Evolutionary conservation across 2,329 filamentous ascomycete genomes (phyloP), one percentile per base, ranked within the genome.

Genomic region (Paradendryphiella salina): DNA sequence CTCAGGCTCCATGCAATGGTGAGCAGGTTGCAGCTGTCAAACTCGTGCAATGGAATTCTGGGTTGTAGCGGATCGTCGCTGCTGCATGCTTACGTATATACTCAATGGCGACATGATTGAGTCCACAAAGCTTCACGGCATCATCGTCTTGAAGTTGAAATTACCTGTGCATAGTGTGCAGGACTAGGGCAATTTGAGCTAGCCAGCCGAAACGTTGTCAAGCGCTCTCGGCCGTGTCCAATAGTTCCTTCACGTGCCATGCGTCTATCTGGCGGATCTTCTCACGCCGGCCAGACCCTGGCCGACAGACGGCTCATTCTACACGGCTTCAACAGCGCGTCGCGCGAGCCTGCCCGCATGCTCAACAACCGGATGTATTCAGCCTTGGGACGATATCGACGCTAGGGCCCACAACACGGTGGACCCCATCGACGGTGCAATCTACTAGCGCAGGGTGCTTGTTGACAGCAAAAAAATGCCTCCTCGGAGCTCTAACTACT

Each of bases 161-260:
- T 56, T 58, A 52, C 54, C 44, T 52, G 51, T 51, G 43, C 39
- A 42, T 44, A 29, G 33, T 40, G 43, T 42, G 38, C 34, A 46
- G 14, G 28, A 34, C 57, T 58, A 58, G 14, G 14, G 38, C 43
- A 6, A n/a, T 45, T 48, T 11, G 20, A 49, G 57, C 39, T 60
- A 60, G 57, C 21, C 40, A 45, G 20, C 52, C 55, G 55, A 52
- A 43, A 50, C 35, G 18, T 23, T 41, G 32, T 39, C 41, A 43
- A 39, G 54, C 47, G 40, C 40, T 13, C 20, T 32, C 29, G 17
- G 20, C 46, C 33, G 29, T 32, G 21, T 33, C 55, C 57, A 59
- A 59, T 54, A 20, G 42, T 28, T 13, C 18, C 4, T 42, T 56
- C 56, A 58, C 57, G 47, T 56, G 55, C 50, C 18, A 42, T 33